These are phyloP conservation scores for Glonium stellatum DNA, from an alignment of 495 filamentous ascomycete genomes.

Conservation along the genomic window DNA sequence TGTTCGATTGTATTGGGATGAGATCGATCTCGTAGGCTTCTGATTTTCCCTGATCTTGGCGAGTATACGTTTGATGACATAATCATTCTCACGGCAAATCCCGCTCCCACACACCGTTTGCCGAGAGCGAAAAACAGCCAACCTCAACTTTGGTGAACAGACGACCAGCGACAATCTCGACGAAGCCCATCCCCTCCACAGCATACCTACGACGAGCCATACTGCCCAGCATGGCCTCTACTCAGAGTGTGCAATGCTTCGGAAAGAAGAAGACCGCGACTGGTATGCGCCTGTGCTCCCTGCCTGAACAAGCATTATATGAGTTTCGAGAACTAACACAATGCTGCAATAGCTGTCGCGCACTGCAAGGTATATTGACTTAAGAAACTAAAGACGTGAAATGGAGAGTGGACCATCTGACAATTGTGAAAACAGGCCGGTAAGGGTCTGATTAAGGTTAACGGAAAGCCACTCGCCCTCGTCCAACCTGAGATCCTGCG, in stretches of 20 bases:
- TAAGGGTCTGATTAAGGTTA: conserved; percentile 95
- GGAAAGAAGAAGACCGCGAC: conserved; percentile 53
- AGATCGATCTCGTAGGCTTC: too few species aligned
- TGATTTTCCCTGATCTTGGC: too few species aligned
- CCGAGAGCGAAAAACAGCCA: too few species aligned
- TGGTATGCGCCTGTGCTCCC: conserved; percentile 17
- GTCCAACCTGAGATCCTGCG: conserved; percentile 94
- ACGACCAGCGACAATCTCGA: conserved; percentile 5
- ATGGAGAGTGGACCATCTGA: neutral
- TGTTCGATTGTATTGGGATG: too few species aligned
- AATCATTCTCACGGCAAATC: neutral
- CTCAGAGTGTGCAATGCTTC: conserved; percentile 78
- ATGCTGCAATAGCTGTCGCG: conserved; percentile 59
- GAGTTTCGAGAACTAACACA: conserved; percentile 14
- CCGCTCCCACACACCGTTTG: too few species aligned
- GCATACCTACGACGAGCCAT: conserved; percentile 41
- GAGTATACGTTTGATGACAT: neutral
- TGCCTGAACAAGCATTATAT: neutral
- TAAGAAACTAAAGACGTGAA: neutral
- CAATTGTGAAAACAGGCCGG: conserved; percentile 51
- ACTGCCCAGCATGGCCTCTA: conserved; percentile 45
- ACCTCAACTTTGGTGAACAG: too few species aligned
- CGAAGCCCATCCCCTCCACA: conserved; percentile 12
- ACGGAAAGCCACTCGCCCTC: conserved; percentile 89
- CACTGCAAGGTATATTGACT: conserved; percentile 75